Evolutionary conservation across 2,329 filamentous ascomycete genomes (phyloP), one percentile per base, ranked within the genome.

Genomic region (Capronia americana): DNA sequence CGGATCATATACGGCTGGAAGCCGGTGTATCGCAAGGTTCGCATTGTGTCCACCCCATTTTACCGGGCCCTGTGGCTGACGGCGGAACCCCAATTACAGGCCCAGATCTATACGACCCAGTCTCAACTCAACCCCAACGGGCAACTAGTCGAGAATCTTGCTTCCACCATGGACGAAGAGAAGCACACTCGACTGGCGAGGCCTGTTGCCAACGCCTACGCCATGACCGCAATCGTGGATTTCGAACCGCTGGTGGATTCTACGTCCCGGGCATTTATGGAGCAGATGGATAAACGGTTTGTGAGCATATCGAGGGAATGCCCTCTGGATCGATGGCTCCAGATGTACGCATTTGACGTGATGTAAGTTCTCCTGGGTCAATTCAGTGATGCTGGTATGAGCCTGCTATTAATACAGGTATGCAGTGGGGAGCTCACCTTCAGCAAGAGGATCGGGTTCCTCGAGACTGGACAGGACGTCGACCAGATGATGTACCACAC

Each of bases 271-370:
- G 17, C 90, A 1, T 93, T 92, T 75, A 83, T 93, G 11, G 77
- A 82, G 26, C 85, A 62, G 44, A 11, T 65, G 30, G 26, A 55
- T 14, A 7, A 57, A 38, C 46, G 30, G n/a, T 64, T 68, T 48
- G 62, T 23, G 17, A 11, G 28, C 2, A 23, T 41, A 6, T 38
- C 20, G 7, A 57, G 8, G 3, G 24, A 48, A 10, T 67, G 65
- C 51, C 53, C 64, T 46, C 50, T 71, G 11, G 66, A 38, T 6
- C 38, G 24, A 17, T 93, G 90, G 90, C 79, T 93, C 64, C 91
- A 93, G 74, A 93, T 88, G 75, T 93, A 91, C 70, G 91, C 91
- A 0, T 93, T 93, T 73, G 91, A 93, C 73, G 90, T 92, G 11
- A 92, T 69, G 17, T 30, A 30, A 30, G 8, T 10, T 10, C 6